phyloP scores from a whole-genome alignment of 768 basidiomycete genomes.

The Lyophyllum shimeji region DNA sequence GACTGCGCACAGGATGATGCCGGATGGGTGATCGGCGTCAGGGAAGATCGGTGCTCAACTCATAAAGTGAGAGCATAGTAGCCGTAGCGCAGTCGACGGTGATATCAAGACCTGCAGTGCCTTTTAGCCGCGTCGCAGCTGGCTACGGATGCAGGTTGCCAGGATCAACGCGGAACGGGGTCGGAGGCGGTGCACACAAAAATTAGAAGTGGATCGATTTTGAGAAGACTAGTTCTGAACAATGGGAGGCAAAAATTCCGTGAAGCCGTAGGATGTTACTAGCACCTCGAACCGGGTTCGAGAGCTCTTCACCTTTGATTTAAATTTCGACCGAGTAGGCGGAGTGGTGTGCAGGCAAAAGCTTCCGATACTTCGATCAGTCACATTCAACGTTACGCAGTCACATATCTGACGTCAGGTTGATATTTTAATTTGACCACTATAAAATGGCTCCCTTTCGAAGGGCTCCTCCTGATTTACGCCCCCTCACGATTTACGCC shows the following conservation, averaged over 20 bases:
- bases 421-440: constrained; percentile 12
- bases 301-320: background rate
- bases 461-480: background rate
- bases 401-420: constrained; percentile 15
- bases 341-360: too few species aligned
- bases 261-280: background rate
- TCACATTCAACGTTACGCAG: constrained; percentile 5
- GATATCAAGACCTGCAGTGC: background rate
- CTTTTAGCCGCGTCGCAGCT: background rate
- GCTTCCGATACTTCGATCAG: too few species aligned
- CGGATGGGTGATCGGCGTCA: too few species aligned
- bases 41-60: background rate
- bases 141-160: background rate
- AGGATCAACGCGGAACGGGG: too few species aligned
- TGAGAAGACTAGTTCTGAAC: background rate
- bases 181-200: background rate
- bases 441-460: background rate
- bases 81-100: background rate
- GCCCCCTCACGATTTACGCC: constrained; percentile 7
- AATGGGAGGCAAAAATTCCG: background rate
- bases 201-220: background rate
- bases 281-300: too few species aligned
- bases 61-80: background rate
- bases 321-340: too few species aligned
- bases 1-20: too few species aligned